A percentile compares a stretch with the other conserved stretches of the same genome.
Conservation (phyloP, 2,329 filamentous ascomycete species). For the Fusarium anguioides region DNA sequence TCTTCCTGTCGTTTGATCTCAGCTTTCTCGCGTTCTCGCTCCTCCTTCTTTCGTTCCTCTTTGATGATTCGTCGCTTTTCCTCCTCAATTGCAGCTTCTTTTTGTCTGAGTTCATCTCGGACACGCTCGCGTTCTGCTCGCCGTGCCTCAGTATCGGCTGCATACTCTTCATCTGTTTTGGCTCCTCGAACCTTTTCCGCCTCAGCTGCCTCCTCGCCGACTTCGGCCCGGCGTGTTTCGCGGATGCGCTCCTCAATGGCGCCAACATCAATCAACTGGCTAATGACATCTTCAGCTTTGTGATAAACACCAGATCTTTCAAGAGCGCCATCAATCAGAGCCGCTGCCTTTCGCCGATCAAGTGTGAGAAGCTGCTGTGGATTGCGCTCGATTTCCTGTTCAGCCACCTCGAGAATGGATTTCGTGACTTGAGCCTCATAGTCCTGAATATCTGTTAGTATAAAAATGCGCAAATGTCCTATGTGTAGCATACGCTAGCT, state of each 20-base stretch:
- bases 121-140: constrained; percentile 70
- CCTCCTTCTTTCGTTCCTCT: constrained; percentile 64
- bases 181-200: constrained; percentile 73
- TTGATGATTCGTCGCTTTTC: constrained; percentile 69
- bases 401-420: constrained; percentile 75
- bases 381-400: constrained; percentile 80
- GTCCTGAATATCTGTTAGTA: constrained; percentile 59
- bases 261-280: constrained; percentile 73
- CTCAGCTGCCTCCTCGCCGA: constrained; percentile 75
- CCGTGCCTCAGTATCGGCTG: constrained; percentile 71
- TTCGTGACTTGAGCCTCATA: constrained; percentile 75
- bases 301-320: constrained; percentile 82
- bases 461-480: constrained; percentile 35
- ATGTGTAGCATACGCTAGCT: constrained; percentile 65
- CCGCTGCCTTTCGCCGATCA: constrained; percentile 77
- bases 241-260: constrained; percentile 77
- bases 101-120: constrained; percentile 68
- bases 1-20: constrained; percentile 63
- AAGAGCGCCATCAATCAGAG: constrained; percentile 81
- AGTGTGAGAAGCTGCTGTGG: constrained; percentile 76
- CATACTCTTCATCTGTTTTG: constrained; percentile 81
- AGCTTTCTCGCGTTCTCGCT: constrained; percentile 61
- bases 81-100: constrained; percentile 70
- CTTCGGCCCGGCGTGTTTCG: constrained; percentile 72
- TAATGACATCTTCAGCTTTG: constrained; percentile 74